phyloP scores from a whole-genome alignment of 371 early-diverging fungal genomes.

The Rhizopus sp. region DNA sequence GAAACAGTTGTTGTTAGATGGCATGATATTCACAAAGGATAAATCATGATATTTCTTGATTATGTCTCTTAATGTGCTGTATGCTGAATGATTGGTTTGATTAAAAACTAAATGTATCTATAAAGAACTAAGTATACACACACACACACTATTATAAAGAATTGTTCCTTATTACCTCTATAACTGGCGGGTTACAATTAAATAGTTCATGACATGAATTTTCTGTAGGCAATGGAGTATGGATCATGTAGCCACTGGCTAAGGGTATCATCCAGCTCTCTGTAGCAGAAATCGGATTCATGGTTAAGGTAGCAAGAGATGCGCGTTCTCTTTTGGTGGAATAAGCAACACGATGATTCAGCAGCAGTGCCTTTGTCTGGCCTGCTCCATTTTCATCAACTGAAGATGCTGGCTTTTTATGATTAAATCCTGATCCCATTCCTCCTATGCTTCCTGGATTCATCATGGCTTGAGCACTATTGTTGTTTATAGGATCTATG shows the following conservation, averaged over 20 bases:
- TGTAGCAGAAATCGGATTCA: slow-evolving; percentile 26
- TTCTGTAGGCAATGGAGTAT: slow-evolving; percentile 35
- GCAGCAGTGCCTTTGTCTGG: slow-evolving; percentile 49
- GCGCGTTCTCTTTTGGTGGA: slow-evolving; percentile 43
- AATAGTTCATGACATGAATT: slow-evolving; percentile 49
- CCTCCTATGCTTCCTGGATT: slow-evolving; percentile 5
- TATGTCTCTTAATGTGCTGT: slow-evolving; percentile 52
- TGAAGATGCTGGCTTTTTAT: slow-evolving; percentile 14
- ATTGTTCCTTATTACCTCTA: slow-evolving; percentile 42
- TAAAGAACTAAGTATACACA: neutral
- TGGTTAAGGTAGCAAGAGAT: slow-evolving; percentile 27
- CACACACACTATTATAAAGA: neutral
- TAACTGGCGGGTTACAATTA: slow-evolving; percentile 40
- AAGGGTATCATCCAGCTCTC: slow-evolving; percentile 60
- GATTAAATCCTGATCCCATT: neutral
- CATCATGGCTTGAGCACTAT: slow-evolving; percentile 10
- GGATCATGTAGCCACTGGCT: slow-evolving; percentile 62
- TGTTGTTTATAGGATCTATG: neutral
- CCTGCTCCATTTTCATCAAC: slow-evolving; percentile 34
- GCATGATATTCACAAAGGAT: slow-evolving; percentile 53
- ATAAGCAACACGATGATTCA: slow-evolving; percentile 62
- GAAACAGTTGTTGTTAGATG: slow-evolving; percentile 53
- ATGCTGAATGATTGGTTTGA: slow-evolving; percentile 47
- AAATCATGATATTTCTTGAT: slow-evolving; percentile 61
- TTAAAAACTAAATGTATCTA: slow-evolving; percentile 48